Evolutionary conservation across 495 filamentous ascomycete genomes (phyloP).

Genomic region (Trypethelium eluteriae): DNA sequence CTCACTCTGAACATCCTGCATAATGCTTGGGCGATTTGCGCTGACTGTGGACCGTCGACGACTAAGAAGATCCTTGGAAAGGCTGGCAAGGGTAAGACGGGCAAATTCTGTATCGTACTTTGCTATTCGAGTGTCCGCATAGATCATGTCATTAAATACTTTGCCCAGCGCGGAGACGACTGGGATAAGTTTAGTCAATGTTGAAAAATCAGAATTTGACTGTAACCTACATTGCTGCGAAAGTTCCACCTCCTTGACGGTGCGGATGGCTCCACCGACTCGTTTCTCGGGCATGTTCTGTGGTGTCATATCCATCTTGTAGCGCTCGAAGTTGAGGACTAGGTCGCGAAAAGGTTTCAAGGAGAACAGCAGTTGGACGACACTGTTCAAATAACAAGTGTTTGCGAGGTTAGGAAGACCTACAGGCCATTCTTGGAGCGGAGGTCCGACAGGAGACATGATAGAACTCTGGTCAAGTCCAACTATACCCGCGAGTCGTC

Average conservation of each 20-base stretch:
- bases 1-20: neutral
- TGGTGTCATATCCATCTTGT: constrained; percentile 56
- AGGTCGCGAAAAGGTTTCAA: constrained; percentile 75
- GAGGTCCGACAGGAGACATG: constrained; percentile 11
- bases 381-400: constrained; percentile 95
- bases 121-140: neutral
- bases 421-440: constrained; percentile 54
- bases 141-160: constrained; percentile 5
- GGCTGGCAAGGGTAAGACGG: constrained; percentile 64
- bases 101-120: constrained; percentile 44
- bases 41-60: constrained; percentile 49
- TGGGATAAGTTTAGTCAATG: neutral
- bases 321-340: constrained; percentile 62
- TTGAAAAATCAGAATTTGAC: neutral
- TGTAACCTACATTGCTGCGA: constrained; percentile 3
- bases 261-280: constrained; percentile 42
- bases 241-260: constrained; percentile 1
- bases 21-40: constrained; percentile 26
- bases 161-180: neutral
- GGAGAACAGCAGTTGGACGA: constrained; percentile 92
- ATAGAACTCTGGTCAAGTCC: constrained; percentile 32
- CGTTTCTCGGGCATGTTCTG: constrained; percentile 53
- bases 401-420: constrained; percentile 91
- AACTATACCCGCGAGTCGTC: constrained; percentile 30
- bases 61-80: constrained; percentile 50